phyloP scores from a whole-genome alignment of 805 yeast species.

The Saturnispora sekii region DNA sequence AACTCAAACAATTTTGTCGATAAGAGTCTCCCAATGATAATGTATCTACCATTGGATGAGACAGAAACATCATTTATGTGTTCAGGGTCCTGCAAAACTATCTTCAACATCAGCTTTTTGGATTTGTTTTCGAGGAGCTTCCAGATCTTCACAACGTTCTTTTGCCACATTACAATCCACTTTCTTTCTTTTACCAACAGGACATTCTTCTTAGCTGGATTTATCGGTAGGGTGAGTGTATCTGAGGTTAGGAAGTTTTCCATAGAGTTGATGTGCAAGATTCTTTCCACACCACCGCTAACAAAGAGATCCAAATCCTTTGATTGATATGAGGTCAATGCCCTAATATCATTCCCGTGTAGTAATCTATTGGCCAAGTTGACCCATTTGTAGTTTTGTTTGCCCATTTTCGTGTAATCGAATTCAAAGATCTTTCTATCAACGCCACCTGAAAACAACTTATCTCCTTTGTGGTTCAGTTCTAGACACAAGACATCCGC shows the following conservation, averaged over 20 bases:
- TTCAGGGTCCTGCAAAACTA: conserved; percentile 65
- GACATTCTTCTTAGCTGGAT: conserved; percentile 17
- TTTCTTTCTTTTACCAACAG: conserved; percentile 37
- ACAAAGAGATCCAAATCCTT: conserved; percentile 58
- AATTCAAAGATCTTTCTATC: conserved; percentile 84
- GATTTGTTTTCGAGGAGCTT: conserved; percentile 30
- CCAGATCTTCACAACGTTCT: conserved; percentile 79
- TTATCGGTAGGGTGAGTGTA: conserved; percentile 57
- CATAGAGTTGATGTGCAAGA: conserved; percentile 55
- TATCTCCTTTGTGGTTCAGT: conserved; percentile 48
- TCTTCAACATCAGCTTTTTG: conserved; percentile 54
- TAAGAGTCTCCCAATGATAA: conserved; percentile 64
- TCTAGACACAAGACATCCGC: conserved; percentile 81
- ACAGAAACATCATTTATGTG: conserved; percentile 62
- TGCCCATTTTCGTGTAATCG: conserved; percentile 34
- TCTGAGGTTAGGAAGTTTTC: conserved; percentile 62
- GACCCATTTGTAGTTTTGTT: conserved; percentile 53
- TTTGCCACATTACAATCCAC: conserved; percentile 68
- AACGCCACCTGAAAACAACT: conserved; percentile 81
- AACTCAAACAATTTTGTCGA: conserved; percentile 62
- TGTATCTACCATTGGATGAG: conserved; percentile 51
- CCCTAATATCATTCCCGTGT: conserved; percentile 80
- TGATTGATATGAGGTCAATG: conserved; percentile 62
- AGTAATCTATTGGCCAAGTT: conserved; percentile 65
- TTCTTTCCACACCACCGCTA: conserved; percentile 77